Evolutionary conservation across 768 basidiomycete species (phyloP).

Genomic region (Steccherinum ochraceum): DNA sequence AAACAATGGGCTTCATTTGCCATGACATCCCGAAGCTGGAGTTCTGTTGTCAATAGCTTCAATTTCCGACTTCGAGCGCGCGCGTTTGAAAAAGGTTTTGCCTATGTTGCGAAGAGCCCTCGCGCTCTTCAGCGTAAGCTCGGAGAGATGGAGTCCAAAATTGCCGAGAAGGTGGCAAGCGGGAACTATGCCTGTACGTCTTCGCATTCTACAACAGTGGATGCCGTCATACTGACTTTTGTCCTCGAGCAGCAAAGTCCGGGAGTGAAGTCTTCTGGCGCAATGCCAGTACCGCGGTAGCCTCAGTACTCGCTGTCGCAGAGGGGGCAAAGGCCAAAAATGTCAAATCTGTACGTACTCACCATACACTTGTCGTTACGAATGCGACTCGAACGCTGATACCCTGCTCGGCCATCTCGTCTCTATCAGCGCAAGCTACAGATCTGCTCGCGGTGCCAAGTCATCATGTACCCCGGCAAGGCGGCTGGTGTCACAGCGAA

Average conservation of each 20-base stretch:
- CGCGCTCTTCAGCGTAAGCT: neutral
- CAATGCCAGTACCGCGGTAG: too few relatives aligned
- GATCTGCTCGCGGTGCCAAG: conserved; percentile 9
- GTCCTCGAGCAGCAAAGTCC: too few relatives aligned
- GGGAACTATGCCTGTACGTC: neutral
- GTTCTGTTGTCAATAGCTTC: conserved; percentile 3
- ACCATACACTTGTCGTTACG: too few relatives aligned
- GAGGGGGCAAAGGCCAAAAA: neutral
- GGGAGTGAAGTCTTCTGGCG: too few relatives aligned
- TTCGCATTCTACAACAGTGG: too few relatives aligned
- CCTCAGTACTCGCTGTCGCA: neutral
- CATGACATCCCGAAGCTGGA: conserved; percentile 10
- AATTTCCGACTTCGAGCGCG: neutral
- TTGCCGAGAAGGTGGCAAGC: neutral
- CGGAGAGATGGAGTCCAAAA: neutral
- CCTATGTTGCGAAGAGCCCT: neutral
- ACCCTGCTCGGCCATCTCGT: too few relatives aligned
- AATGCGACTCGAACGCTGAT: too few relatives aligned
- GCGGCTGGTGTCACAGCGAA: neutral
- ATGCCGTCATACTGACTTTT: too few relatives aligned
- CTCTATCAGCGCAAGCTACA: conserved; percentile 5
- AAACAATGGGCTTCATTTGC: conserved; percentile 11
- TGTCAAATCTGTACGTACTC: too few relatives aligned
- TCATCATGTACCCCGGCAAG: conserved; percentile 9
- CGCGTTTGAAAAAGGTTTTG: neutral